Evolutionary conservation across 169 alveolate genomes (phyloP).

Genomic region (Eimeria maxima): DNA sequence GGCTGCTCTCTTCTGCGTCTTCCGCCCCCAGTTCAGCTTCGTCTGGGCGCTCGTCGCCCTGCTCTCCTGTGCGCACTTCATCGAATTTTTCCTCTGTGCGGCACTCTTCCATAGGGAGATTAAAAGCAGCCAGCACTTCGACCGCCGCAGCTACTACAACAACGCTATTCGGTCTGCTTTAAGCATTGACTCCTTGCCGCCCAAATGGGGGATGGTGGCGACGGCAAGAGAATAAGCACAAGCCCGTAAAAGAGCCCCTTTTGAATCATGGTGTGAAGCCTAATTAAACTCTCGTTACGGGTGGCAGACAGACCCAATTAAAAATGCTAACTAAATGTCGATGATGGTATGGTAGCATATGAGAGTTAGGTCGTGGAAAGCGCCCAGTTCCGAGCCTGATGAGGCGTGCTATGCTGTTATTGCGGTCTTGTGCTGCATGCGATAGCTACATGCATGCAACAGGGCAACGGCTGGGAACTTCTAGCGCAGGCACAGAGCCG

Average conservation of each 20-base stretch:
- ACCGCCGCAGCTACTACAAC: background rate
- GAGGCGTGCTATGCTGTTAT: background rate
- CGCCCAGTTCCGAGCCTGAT: background rate
- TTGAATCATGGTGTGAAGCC: background rate
- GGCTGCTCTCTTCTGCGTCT: constrained; percentile 60
- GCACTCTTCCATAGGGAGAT: constrained; percentile 15
- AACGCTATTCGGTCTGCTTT: background rate
- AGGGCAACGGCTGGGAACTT: background rate
- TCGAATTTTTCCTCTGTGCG: constrained; percentile 18
- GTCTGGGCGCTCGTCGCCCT: constrained; percentile 50
- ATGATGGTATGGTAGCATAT: too few species aligned
- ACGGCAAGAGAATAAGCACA: background rate
- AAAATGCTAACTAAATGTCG: background rate
- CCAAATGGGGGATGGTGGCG: constrained; percentile 42
- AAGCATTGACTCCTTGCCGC: constrained; percentile 54
- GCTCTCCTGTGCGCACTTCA: background rate
- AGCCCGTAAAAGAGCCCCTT: background rate
- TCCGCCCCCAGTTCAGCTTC: constrained; percentile 48
- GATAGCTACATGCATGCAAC: background rate
- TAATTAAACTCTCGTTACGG: background rate
- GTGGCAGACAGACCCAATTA: background rate
- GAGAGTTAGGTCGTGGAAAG: background rate
- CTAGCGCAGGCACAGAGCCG: background rate
- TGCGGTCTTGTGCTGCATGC: background rate
- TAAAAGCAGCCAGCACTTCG: background rate